Conservation (phyloP, 2,329 filamentous ascomycete genomes). For the Pyricularia sp. region DNA sequence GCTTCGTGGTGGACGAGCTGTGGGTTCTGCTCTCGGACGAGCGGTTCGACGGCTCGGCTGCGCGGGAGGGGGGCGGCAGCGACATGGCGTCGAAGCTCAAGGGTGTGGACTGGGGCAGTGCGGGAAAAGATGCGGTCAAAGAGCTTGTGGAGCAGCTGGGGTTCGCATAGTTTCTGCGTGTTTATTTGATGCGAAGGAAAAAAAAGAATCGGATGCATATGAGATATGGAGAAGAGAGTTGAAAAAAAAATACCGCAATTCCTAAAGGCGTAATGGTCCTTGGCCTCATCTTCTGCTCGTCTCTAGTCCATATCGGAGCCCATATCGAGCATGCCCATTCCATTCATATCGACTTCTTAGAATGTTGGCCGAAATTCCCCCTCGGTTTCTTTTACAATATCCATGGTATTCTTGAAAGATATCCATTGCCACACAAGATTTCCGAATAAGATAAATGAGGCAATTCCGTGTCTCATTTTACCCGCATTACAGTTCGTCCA, state of each 20-base stretch:
- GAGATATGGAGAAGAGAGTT: too few relatives aligned
- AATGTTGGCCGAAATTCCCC: too few relatives aligned
- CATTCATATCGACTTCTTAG: too few relatives aligned
- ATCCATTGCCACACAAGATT: neutral
- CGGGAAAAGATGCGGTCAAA: slow-evolving; percentile 36
- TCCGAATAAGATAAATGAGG: neutral
- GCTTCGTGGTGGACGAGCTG: slow-evolving; percentile 49
- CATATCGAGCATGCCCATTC: too few relatives aligned
- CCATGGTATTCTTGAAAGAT: neutral
- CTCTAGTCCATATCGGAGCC: too few relatives aligned
- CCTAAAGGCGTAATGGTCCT: too few relatives aligned
- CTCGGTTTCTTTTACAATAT: too few relatives aligned
- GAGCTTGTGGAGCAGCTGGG: slow-evolving; percentile 32
- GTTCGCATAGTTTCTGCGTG: slow-evolving; percentile 14
- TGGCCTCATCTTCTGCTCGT: too few relatives aligned
- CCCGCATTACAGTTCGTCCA: neutral
- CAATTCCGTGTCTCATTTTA: neutral
- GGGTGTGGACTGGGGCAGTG: slow-evolving; percentile 48
- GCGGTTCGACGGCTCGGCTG: slow-evolving; percentile 1
- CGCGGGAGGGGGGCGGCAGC: neutral
- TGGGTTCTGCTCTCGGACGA: slow-evolving; percentile 33
- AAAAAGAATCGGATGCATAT: neutral
- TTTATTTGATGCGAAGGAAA: too few relatives aligned
- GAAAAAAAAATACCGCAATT: too few relatives aligned
- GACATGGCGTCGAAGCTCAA: slow-evolving; percentile 27